Percentiles rank a stretch among this genome's conserved stretches.
phyloP scores from a whole-genome alignment of 2,329 filamentous ascomycete genomes.

The Knufia fluminis region DNA sequence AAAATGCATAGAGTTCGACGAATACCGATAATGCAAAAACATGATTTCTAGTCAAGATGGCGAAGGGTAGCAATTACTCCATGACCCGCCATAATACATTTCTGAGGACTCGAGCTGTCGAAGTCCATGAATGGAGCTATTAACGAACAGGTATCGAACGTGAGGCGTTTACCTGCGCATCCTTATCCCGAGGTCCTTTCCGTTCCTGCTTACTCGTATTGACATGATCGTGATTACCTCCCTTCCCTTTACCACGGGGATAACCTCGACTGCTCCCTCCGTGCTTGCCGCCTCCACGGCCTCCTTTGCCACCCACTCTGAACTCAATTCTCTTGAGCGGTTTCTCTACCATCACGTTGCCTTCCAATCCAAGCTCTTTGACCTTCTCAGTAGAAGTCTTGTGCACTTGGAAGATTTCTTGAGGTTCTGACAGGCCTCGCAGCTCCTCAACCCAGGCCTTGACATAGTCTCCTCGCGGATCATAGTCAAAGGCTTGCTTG shows the following conservation, averaged over 20 bases:
- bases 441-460: slow-evolving; percentile 66
- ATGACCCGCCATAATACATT: no score
- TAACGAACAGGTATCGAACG: no score
- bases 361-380: slow-evolving; percentile 46
- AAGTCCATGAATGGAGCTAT: no score
- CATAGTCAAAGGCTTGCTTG: slow-evolving; percentile 72
- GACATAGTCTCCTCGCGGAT: slow-evolving; percentile 59
- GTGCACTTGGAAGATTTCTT: slow-evolving; percentile 60
- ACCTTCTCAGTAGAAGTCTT: slow-evolving; percentile 53
- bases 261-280: slow-evolving; percentile 20
- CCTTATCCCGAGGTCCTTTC: background rate
- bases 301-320: slow-evolving; percentile 39
- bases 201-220: background rate
- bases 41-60: no score
- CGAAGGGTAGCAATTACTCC: no score
- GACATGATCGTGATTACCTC: slow-evolving; percentile 4
- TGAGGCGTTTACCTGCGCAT: background rate
- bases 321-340: slow-evolving; percentile 60
- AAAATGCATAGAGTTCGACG: no score
- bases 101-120: no score
- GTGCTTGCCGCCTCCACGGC: slow-evolving; percentile 27
- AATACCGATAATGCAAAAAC: no score
- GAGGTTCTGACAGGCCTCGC: slow-evolving; percentile 37
- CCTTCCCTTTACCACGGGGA: slow-evolving; percentile 14
- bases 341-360: slow-evolving; percentile 56